Evolutionary conservation across 176 grass and related monocot species (phyloP).

Genomic region (Stipa capillata): DNA sequence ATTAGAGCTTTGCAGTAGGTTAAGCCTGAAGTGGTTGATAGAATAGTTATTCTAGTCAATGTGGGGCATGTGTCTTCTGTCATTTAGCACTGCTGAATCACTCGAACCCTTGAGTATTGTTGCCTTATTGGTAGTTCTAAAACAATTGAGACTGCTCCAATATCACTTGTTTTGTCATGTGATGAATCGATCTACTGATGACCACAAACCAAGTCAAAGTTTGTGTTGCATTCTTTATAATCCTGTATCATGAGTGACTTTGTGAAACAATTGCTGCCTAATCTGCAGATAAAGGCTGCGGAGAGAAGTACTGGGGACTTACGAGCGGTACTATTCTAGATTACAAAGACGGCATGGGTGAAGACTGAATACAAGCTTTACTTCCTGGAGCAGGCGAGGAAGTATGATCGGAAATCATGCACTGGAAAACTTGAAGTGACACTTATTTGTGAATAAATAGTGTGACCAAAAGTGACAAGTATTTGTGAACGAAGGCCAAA

Average conservation of each 20-base stretch:
- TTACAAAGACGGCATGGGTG: slow-evolving; percentile 3
- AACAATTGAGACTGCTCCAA: slow-evolving; percentile 8
- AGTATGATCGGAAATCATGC: neutral
- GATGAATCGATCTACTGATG: neutral
- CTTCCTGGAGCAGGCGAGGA: neutral
- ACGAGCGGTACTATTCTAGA: slow-evolving; percentile 13
- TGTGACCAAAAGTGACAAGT: neutral
- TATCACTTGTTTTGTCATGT: slow-evolving; percentile 12
- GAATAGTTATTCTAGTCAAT: neutral
- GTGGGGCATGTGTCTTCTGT: slow-evolving; percentile 19
- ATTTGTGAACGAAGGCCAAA: neutral
- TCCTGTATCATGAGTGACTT: neutral
- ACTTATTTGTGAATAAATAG: neutral
- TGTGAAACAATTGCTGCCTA: slow-evolving; percentile 17
- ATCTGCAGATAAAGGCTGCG: slow-evolving; percentile 10
- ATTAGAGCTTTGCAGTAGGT: slow-evolving; percentile 2
- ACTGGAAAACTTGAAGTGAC: neutral
- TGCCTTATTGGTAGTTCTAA: neutral
- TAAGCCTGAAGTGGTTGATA: slow-evolving; percentile 7
- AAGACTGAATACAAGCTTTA: slow-evolving; percentile 6
- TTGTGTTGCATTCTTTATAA: slow-evolving; percentile 9
- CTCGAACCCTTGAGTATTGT: neutral
- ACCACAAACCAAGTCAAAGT: slow-evolving; percentile 17
- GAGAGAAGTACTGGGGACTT: neutral
- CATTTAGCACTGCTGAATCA: neutral